Evolutionary conservation across 2,329 filamentous ascomycete genomes (phyloP), one percentile per base, ranked within the genome.

Genomic region (Nemania sp.): DNA sequence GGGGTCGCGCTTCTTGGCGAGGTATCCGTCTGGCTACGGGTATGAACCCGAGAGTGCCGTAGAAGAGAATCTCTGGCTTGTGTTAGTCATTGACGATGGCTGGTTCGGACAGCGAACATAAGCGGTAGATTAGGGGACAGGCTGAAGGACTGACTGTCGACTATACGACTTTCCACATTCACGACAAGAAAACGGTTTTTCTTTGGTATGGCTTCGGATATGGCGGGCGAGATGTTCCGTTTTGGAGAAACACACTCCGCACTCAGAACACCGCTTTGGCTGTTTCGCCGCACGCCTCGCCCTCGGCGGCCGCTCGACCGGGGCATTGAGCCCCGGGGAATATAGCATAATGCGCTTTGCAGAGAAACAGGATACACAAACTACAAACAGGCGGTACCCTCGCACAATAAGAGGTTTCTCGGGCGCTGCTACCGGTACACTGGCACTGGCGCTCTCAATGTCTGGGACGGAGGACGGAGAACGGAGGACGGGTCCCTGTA

Each of bases 221-320:
- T 57, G 54, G 31, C 54, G 49, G 50, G 54, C 54, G 19, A 57
- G 22, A 40, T 57, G 54, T 15, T 57, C 54, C 24, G 54, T 57
- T 42, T 57, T 57, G 50, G 54, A 50, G 50, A 57, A 57, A 24
- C 54, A 57, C 30, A 54, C 45, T 46, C 54, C 54, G 46, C 54
- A 57, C 24, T 57, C 54, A 11, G 54, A 49, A 14, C 54, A 57
- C 36, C 36, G 40, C 46, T 57, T 57, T 22, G 50, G 54, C n/a
- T 57, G 54, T 37, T 57, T 57, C 19, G 46, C 30, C 17, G 46
- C 20, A 34, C 54, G 54, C 39, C 46, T 57, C 40, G 54, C 39
- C 50, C 42, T 54, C 8, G 50, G 50, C 26, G 36, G 34, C 24
- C 19, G 46, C 45, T 45, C 36, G 44, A 48, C 42, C 1, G 45